Evolutionary conservation across 2,329 filamentous ascomycete genomes (phyloP).

Genomic region (Colletotrichum musicola): DNA sequence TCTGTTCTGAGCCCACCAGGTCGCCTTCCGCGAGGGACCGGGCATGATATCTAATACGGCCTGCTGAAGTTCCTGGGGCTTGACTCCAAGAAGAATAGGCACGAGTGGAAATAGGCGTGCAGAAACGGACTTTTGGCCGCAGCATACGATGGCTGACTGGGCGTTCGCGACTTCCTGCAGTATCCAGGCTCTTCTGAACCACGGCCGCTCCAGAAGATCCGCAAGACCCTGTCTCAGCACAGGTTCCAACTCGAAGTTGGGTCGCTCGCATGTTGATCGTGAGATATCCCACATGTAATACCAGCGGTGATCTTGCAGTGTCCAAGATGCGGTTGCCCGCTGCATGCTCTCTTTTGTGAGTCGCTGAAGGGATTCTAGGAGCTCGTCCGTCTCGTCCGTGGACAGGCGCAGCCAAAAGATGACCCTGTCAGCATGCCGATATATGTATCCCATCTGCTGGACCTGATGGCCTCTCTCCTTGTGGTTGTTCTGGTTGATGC

Average conservation of each 20-base stretch:
- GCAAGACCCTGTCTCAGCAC: background rate
- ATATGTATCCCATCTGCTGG: conserved; percentile 30
- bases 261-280: too few relatives aligned
- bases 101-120: conserved; percentile 5
- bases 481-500: conserved; percentile 29
- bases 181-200: conserved; percentile 27
- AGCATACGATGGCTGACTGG: background rate
- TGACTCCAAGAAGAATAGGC: background rate
- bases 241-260: too few relatives aligned
- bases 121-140: background rate
- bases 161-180: conserved; percentile 23
- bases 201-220: background rate
- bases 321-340: background rate
- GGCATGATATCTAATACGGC: conserved; percentile 23
- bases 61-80: background rate
- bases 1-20: too few relatives aligned
- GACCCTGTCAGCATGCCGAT: conserved; percentile 9
- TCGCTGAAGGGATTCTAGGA: background rate
- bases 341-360: background rate
- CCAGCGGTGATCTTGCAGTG: background rate
- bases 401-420: conserved; percentile 26
- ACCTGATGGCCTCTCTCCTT: conserved; percentile 25
- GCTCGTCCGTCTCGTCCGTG: background rate
- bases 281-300: too few relatives aligned
- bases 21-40: background rate